phyloP scores from a whole-genome alignment of 352 stramenopile species.

The Globisporangium emineosum region DNA sequence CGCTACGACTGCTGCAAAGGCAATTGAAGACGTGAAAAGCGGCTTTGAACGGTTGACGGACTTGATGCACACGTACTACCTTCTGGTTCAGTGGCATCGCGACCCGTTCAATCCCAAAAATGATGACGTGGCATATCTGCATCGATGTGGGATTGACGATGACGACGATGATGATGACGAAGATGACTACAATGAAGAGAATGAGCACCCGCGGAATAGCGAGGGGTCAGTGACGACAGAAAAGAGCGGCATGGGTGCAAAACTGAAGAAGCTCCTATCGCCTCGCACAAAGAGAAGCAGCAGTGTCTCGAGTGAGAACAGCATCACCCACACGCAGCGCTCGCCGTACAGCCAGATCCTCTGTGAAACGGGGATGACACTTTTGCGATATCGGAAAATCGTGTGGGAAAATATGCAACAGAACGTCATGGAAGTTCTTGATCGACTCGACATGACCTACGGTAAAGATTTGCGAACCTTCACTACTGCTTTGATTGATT shows the following conservation, averaged over 20 bases:
- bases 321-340: slow-evolving; percentile 16
- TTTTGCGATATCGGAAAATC: slow-evolving; percentile 78
- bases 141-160: slow-evolving; percentile 80
- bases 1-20: slow-evolving; percentile 29
- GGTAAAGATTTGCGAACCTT: slow-evolving; percentile 25
- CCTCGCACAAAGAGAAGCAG: slow-evolving; percentile 32
- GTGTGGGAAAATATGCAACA: slow-evolving; percentile 88
- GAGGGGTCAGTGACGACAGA: slow-evolving; percentile 12
- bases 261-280: slow-evolving; percentile 23
- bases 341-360: slow-evolving; percentile 64
- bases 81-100: slow-evolving; percentile 88
- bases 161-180: slow-evolving; percentile 72
- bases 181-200: slow-evolving; percentile 47
- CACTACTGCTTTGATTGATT: neutral
- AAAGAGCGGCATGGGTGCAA: slow-evolving; percentile 14
- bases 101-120: slow-evolving; percentile 81
- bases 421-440: slow-evolving; percentile 65
- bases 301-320: slow-evolving; percentile 27
- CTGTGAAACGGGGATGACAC: slow-evolving; percentile 75
- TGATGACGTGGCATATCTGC: slow-evolving; percentile 64
- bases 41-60: slow-evolving; percentile 72
- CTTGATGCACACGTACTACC: slow-evolving; percentile 88
- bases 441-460: slow-evolving; percentile 69
- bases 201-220: slow-evolving; percentile 16
- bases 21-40: slow-evolving; percentile 55